These are phyloP conservation scores for Cryptosporidium meleagridis DNA, from an alignment of 169 alveolate genomes.

Conservation along the genomic window DNA sequence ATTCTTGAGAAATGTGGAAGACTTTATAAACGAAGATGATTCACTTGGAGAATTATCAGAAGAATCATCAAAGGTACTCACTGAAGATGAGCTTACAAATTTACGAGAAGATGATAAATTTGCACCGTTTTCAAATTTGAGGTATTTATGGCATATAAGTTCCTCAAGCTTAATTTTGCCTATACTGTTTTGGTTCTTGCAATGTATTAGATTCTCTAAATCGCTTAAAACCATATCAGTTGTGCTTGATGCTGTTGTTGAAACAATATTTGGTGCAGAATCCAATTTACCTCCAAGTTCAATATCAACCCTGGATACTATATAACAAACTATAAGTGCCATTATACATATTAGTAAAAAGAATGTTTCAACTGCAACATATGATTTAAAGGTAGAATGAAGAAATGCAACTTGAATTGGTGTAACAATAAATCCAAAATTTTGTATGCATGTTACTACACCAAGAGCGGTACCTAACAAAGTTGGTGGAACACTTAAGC, in stretches of 20 bases:
- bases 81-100: constrained; percentile 57
- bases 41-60: constrained; percentile 8
- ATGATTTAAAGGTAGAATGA: constrained; percentile 63
- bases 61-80: constrained; percentile 65
- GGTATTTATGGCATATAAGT: constrained; percentile 31
- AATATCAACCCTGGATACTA: constrained; percentile 38
- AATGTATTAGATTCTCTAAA: constrained; percentile 6
- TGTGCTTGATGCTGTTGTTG: background rate
- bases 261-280: constrained; percentile 19
- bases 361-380: constrained; percentile 59
- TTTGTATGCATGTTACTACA: constrained; percentile 68
- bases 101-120: constrained; percentile 2
- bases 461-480: constrained; percentile 72
- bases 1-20: constrained; percentile 46
- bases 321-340: constrained; percentile 62
- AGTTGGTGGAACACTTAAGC: constrained; percentile 67
- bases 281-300: constrained; percentile 59
- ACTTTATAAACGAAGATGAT: background rate
- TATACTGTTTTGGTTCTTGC: background rate
- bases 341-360: constrained; percentile 36
- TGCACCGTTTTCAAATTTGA: background rate
- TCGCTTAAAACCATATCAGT: constrained; percentile 1
- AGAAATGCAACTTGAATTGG: constrained; percentile 71
- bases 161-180: constrained; percentile 57
- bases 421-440: constrained; percentile 61